These are phyloP conservation scores for Asclepias syriaca DNA, from an alignment of 257 asterid genomes.

Conservation along the genomic window DNA sequence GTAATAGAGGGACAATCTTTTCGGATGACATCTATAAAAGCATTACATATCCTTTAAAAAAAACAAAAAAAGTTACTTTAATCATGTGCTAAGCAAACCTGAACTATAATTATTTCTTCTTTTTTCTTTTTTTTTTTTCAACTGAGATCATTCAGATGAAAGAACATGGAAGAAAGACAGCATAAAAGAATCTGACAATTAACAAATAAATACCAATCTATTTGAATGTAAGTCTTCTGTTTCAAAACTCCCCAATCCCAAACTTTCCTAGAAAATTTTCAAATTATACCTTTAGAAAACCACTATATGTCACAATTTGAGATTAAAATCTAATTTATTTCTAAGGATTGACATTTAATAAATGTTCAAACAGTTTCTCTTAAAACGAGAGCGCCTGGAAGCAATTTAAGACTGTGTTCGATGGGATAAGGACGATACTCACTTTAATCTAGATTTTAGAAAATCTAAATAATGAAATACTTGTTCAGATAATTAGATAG, in stretches of 20 bases:
- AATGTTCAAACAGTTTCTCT: neutral
- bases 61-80: neutral
- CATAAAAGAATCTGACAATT: neutral
- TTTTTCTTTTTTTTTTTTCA: neutral
- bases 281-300: neutral
- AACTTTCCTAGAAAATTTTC: neutral
- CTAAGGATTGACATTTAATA: neutral
- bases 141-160: neutral
- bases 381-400: neutral
- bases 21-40: constrained; percentile 3
- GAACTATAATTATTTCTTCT: neutral
- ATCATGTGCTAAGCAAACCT: constrained; percentile 1
- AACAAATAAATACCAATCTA: neutral
- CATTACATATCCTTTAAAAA: neutral
- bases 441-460: too few relatives aligned
- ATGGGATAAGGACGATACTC: too few relatives aligned
- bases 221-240: neutral
- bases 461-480: too few relatives aligned
- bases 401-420: neutral
- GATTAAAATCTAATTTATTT: neutral
- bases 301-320: neutral
- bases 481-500: too few relatives aligned
- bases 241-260: neutral
- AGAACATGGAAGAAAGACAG: neutral
- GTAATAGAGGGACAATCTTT: neutral